Percentiles rank a stretch among this genome's conserved stretches.
Conservation (phyloP, 2,329 filamentous ascomycete genomes). For the Hypoxylon sp. region DNA sequence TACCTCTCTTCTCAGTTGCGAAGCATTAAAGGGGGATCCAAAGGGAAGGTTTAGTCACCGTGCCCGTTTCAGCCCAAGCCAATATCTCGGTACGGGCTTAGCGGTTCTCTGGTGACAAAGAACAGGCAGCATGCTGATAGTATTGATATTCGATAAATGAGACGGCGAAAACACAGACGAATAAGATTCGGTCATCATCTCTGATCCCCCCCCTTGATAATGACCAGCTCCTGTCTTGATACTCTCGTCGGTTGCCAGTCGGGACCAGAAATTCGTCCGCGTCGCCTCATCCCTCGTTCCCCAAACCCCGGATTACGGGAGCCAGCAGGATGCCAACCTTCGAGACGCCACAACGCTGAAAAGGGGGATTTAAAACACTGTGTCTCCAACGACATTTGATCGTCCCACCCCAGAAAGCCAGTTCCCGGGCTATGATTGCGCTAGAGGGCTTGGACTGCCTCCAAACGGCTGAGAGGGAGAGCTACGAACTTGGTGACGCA, state of each 20-base stretch:
- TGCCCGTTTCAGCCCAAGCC: slow-evolving; percentile 30
- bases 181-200: slow-evolving; percentile 26
- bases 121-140: slow-evolving; percentile 24
- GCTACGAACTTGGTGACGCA: slow-evolving; percentile 25
- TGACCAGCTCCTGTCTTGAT: slow-evolving; percentile 8
- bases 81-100: slow-evolving; percentile 35
- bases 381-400: slow-evolving; percentile 1
- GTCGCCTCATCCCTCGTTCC: slow-evolving; percentile 15
- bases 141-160: slow-evolving; percentile 36
- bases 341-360: slow-evolving; percentile 12
- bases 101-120: slow-evolving; percentile 31
- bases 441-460: slow-evolving; percentile 10
- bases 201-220: slow-evolving; percentile 15
- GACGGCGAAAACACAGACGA: slow-evolving; percentile 31
- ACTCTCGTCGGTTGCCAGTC: slow-evolving; percentile 27
- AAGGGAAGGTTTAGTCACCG: slow-evolving; percentile 16
- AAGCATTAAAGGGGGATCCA: slow-evolving; percentile 2
- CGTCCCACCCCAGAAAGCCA: slow-evolving; percentile 2
- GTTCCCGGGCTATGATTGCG: slow-evolving; percentile 13
- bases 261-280: slow-evolving; percentile 30
- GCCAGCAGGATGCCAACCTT: slow-evolving; percentile 1
- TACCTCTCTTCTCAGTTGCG: slow-evolving; percentile 33
- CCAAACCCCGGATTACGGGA: slow-evolving; percentile 21
- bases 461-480: not conserved
- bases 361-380: slow-evolving; percentile 1